A percentile compares a stretch with the other conserved stretches of the same genome.
These are phyloP conservation scores for Backusella tarrabulga DNA, from an alignment of 192 early-diverging fungal species.

Conservation along the genomic window DNA sequence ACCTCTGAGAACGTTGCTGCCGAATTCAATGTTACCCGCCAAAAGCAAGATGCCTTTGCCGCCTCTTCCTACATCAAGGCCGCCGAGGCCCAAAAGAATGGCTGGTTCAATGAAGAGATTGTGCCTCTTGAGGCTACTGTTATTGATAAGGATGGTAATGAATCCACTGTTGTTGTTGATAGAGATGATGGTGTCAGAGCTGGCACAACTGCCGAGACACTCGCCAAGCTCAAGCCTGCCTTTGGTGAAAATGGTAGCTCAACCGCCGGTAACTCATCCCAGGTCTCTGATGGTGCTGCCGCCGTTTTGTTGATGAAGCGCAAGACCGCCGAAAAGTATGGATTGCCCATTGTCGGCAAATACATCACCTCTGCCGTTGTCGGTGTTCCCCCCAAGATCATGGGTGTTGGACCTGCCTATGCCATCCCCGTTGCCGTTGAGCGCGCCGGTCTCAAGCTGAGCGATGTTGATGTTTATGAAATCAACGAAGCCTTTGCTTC, in stretches of 20 bases:
- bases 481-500: constrained; percentile 99
- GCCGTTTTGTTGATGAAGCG: constrained; percentile 95
- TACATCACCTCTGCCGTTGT: constrained; percentile 84
- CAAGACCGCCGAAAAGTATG: constrained; percentile 83
- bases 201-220: constrained; percentile 72
- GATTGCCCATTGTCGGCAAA: constrained; percentile 84
- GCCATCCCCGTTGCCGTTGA: constrained; percentile 89
- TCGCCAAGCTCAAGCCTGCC: constrained; percentile 86
- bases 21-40: constrained; percentile 82
- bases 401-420: constrained; percentile 96
- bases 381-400: constrained; percentile 89
- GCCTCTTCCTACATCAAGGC: constrained; percentile 84
- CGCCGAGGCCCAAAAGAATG: constrained; percentile 83
- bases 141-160: constrained; percentile 79
- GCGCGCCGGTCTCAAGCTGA: constrained; percentile 70
- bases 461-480: constrained; percentile 87
- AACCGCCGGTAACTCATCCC: constrained; percentile 95
- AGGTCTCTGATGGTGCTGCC: constrained; percentile 98
- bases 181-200: constrained; percentile 93
- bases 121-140: constrained; percentile 75
- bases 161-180: constrained; percentile 64
- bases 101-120: constrained; percentile 91
- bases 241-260: constrained; percentile 84
- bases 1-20: constrained; percentile 97
- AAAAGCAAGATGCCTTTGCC: constrained; percentile 91